Percentiles rank a stretch among this genome's conserved stretches.
These are phyloP conservation scores for Rhizopogon roseolus DNA, from an alignment of 768 basidiomycete genomes.

Conservation along the genomic window DNA sequence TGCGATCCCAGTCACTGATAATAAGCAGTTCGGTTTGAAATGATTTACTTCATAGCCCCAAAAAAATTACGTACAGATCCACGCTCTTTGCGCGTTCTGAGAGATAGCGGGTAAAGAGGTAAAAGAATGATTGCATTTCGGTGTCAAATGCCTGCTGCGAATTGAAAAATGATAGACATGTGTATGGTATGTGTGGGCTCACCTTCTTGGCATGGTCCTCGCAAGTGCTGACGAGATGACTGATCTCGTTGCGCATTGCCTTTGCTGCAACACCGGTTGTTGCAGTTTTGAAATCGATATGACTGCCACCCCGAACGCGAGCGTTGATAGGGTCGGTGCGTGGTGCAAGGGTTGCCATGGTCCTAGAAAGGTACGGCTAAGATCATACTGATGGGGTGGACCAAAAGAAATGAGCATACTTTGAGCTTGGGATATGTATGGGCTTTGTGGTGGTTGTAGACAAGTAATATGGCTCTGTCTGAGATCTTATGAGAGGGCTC, in stretches of 20 bases:
- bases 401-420: constrained; percentile 24
- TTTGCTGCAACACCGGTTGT: constrained; percentile 91
- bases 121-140: constrained; percentile 84
- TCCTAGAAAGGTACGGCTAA: constrained; percentile 27
- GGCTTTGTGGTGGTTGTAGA: constrained; percentile 63
- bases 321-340: constrained; percentile 64
- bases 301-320: constrained; percentile 71
- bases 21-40: constrained; percentile 1
- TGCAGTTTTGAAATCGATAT: constrained; percentile 98
- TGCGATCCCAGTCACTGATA: constrained; percentile 34
- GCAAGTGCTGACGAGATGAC: constrained; percentile 84
- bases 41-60: constrained; percentile 4
- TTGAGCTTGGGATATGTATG: constrained; percentile 47
- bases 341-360: constrained; percentile 54
- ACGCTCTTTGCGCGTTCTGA: constrained; percentile 62
- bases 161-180: constrained; percentile 13
- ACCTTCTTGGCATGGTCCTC: constrained; percentile 86
- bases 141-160: constrained; percentile 57
- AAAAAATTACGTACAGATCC: constrained; percentile 51
- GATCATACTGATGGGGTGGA: constrained; percentile 7
- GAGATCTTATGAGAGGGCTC: constrained; percentile 36
- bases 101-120: constrained; percentile 78
- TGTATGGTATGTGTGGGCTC: constrained; percentile 4
- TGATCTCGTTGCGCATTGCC: constrained; percentile 98
- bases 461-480: constrained; percentile 49